phyloP scores from a whole-genome alignment of 1,284 basidiomycete species.

The Cystobasidiaceae sp. region DNA sequence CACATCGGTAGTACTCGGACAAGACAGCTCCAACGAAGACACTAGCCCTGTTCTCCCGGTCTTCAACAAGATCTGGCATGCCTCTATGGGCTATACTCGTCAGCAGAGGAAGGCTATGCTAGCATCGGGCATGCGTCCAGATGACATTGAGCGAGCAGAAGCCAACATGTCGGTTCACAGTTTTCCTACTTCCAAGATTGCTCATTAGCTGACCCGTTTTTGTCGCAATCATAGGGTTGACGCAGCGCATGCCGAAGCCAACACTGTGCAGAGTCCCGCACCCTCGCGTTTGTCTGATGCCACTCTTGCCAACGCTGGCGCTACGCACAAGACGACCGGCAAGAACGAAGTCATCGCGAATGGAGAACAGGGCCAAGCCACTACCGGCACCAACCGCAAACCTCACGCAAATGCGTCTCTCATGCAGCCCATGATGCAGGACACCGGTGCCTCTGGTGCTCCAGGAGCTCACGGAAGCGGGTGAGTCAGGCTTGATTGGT shows the following conservation, averaged over 20 bases:
- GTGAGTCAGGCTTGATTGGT: not conserved
- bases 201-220: not conserved
- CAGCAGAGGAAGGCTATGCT: constrained; percentile 26
- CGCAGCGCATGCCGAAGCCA: not conserved
- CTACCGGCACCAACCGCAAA: not conserved
- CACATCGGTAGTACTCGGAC: constrained; percentile 20
- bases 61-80: constrained; percentile 5
- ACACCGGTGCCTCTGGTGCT: constrained; percentile 3
- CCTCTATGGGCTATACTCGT: constrained; percentile 10
- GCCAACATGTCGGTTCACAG: constrained; percentile 1
- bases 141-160: constrained; percentile 18
- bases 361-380: not conserved
- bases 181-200: not conserved
- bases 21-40: constrained; percentile 3
- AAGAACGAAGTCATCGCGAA: not conserved
- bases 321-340: not conserved
- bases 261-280: too few species aligned
- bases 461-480: constrained; percentile 9
- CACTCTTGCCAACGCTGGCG: not conserved
- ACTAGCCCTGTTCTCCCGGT: constrained; percentile 1
- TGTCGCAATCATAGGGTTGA: constrained; percentile 8
- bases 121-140: constrained; percentile 18
- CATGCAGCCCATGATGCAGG: constrained; percentile 13
- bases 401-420: not conserved
- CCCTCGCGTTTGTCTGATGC: not conserved